Evolutionary conservation across 2,329 filamentous ascomycete species (phyloP).

Genomic region (Calonectria pauciramosa): DNA sequence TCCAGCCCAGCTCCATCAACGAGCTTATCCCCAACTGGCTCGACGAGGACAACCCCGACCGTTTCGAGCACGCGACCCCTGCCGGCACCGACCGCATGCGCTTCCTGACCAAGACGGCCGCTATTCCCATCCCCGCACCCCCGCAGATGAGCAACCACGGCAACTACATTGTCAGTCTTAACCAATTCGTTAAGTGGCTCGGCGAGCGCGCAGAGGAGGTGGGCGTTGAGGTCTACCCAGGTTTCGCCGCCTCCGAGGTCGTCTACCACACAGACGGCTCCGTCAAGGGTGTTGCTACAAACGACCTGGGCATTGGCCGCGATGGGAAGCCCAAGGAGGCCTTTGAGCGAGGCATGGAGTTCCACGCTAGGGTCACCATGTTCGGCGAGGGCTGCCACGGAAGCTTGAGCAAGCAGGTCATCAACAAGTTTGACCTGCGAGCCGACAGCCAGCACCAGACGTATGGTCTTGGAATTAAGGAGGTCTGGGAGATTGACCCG

Average conservation of each 20-base stretch:
- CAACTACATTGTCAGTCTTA: constrained; percentile 97
- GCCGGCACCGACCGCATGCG: constrained; percentile 90
- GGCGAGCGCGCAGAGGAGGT: constrained; percentile 96
- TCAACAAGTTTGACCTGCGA: constrained; percentile 92
- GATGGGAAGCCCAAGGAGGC: constrained; percentile 88
- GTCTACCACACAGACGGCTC: constrained; percentile 89
- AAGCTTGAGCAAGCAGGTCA: constrained; percentile 93
- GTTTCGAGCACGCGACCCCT: constrained; percentile 89
- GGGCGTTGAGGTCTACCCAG: constrained; percentile 95
- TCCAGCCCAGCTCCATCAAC: constrained; percentile 88
- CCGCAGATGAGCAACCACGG: constrained; percentile 99
- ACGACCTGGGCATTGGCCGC: constrained; percentile 88
- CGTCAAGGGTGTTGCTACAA: constrained; percentile 94
- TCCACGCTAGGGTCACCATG: constrained; percentile 91
- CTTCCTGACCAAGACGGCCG: constrained; percentile 85
- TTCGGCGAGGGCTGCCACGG: constrained; percentile 97
- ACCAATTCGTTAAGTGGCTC: constrained; percentile 95
- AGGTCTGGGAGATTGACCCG: constrained; percentile 96
- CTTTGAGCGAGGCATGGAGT: constrained; percentile 98
- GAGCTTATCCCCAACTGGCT: constrained; percentile 97
- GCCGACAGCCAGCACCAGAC: constrained; percentile 94
- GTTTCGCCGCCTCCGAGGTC: constrained; percentile 94
- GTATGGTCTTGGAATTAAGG: constrained; percentile 94
- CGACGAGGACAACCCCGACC: constrained; percentile 85
- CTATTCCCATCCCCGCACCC: constrained; percentile 87